phyloP scores from a whole-genome alignment of 176 grass and related monocot species.

The Eleusine coracana region DNA sequence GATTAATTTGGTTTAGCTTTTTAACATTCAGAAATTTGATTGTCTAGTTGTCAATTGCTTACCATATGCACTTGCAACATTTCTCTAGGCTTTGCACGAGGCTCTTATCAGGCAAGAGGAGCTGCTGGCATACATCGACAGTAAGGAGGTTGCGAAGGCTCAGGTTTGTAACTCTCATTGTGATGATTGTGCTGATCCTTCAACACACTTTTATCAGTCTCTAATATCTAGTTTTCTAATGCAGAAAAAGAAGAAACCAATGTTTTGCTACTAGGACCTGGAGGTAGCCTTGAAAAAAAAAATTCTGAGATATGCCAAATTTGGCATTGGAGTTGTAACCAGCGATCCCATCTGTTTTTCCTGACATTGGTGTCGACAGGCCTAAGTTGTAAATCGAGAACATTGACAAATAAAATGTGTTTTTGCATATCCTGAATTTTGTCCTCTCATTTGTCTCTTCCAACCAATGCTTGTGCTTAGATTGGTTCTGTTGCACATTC shows the following conservation, averaged over 20 bases:
- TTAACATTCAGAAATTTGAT: background rate
- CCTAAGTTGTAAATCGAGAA: constrained; percentile 48
- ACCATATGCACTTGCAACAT: background rate
- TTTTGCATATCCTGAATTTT: constrained; percentile 7
- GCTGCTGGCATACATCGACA: constrained; percentile 80
- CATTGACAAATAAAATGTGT: constrained; percentile 43
- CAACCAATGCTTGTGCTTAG: background rate
- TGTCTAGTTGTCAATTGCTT: background rate
- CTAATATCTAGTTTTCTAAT: background rate
- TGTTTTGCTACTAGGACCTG: constrained; percentile 68
- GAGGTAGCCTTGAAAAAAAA: background rate
- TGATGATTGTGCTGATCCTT: background rate
- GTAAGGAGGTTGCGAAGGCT: constrained; percentile 77
- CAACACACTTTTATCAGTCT: background rate
- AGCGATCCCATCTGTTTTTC: background rate
- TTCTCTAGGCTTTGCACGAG: constrained; percentile 80
- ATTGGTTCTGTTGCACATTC: background rate
- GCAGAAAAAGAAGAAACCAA: constrained; percentile 61
- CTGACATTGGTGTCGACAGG: constrained; percentile 36
- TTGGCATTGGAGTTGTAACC: constrained; percentile 40
- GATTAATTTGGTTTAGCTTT: background rate
- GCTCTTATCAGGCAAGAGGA: constrained; percentile 96
- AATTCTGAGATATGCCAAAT: constrained; percentile 25
- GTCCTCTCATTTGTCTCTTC: background rate
- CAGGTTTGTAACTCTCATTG: constrained; percentile 50